Percentiles rank a stretch among this genome's conserved stretches.
Conservation (phyloP, 208 protist genomes). For the Crithidia bombi region DNA sequence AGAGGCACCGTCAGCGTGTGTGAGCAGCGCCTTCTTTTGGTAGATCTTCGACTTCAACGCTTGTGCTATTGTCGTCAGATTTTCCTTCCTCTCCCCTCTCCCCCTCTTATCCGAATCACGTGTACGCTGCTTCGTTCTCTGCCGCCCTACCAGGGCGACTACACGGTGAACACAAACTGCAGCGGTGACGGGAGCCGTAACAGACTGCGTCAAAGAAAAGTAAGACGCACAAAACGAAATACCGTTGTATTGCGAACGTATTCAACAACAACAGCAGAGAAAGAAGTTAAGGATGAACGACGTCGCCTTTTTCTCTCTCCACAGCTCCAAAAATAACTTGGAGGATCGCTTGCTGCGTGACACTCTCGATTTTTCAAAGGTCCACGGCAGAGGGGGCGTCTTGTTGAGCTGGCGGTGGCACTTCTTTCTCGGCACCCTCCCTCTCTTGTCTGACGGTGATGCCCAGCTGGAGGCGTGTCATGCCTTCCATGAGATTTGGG, state of each 20-base stretch:
- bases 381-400: slow-evolving; percentile 1
- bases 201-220: too few species aligned
- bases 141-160: too few species aligned
- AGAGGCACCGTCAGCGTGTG: too few species aligned
- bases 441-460: slow-evolving; percentile 6
- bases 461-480: slow-evolving; percentile 1
- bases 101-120: too few species aligned
- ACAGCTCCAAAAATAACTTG: slow-evolving; percentile 11
- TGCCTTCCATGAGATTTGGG: slow-evolving; percentile 14
- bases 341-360: slow-evolving; percentile 39
- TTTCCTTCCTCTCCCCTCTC: too few species aligned
- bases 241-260: background rate
- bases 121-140: too few species aligned
- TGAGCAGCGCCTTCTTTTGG: too few species aligned
- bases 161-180: too few species aligned
- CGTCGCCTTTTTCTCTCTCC: slow-evolving; percentile 28
- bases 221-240: background rate
- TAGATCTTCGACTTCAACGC: too few species aligned
- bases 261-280: background rate
- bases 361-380: slow-evolving; percentile 32
- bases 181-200: too few species aligned
- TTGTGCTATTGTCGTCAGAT: too few species aligned
- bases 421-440: slow-evolving; percentile 50
- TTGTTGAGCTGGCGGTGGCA: slow-evolving; percentile 57
- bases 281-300: slow-evolving; percentile 39